Evolutionary conservation across 2,329 filamentous ascomycete genomes (phyloP).

Genomic region (Colletotrichum chrysophilum): DNA sequence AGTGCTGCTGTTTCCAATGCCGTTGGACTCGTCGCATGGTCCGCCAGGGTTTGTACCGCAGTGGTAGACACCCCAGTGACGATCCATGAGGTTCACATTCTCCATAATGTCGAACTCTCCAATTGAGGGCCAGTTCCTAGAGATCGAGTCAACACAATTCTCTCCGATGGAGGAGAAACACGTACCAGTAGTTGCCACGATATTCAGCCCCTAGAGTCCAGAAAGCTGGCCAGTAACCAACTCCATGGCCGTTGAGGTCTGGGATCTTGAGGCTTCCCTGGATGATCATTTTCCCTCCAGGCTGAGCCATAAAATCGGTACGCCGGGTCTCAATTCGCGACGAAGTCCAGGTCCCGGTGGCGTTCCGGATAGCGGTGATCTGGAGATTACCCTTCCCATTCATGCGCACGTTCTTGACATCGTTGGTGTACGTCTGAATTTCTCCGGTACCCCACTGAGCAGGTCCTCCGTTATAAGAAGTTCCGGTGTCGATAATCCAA

Average conservation of each 20-base stretch:
- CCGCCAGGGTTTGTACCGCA: conserved; percentile 44
- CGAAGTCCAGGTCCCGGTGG: conserved; percentile 43
- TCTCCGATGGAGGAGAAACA: fast-evolving
- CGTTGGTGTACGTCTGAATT: conserved; percentile 48
- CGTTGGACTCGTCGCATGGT: conserved; percentile 44
- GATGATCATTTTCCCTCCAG: conserved; percentile 23
- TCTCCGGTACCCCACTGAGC: conserved; percentile 54
- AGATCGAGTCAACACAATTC: fast-evolving
- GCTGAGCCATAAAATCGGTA: conserved; percentile 39
- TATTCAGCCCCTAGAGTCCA: conserved; percentile 47
- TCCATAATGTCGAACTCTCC: conserved; percentile 52
- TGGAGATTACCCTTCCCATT: conserved; percentile 24
- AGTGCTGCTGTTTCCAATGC: conserved; percentile 28
- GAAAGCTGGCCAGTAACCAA: conserved; percentile 51
- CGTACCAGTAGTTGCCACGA: conserved; percentile 34
- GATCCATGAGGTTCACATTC: conserved; percentile 39
- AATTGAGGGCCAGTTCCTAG: conserved; percentile 42
- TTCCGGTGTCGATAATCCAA: conserved; percentile 49
- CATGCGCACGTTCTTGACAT: conserved; percentile 42
- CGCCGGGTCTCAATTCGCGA: conserved; percentile 46
- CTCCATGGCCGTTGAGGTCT: conserved; percentile 25
- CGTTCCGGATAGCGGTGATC: conserved; percentile 27
- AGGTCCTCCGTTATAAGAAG: conserved; percentile 47
- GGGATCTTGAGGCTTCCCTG: conserved; percentile 29
- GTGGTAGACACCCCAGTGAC: conserved; percentile 42